phyloP scores from a whole-genome alignment of 208 protist genomes.

The Trichomonas tenax region DNA sequence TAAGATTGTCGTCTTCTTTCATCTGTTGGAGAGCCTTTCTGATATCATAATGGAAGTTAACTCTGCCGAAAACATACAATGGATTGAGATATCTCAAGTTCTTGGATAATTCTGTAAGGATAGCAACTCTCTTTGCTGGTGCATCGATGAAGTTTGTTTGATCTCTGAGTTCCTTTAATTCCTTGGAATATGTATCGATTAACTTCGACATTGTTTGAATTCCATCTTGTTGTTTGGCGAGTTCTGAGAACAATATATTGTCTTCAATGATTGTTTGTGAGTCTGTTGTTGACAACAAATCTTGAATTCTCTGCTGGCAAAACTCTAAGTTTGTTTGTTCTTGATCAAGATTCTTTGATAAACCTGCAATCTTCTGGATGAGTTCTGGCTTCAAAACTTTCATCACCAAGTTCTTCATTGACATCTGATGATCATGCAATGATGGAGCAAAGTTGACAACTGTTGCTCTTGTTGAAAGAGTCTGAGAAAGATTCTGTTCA shows the following conservation, averaged over 20 bases:
- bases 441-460: not conserved
- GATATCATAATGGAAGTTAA: not conserved
- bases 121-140: not conserved
- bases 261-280: not conserved
- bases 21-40: not conserved
- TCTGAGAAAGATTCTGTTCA: not conserved
- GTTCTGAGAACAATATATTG: not conserved
- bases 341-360: not conserved
- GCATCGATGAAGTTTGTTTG: not conserved
- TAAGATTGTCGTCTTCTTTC: not conserved
- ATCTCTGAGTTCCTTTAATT: not conserved
- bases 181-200: not conserved
- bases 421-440: not conserved
- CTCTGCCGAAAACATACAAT: not conserved
- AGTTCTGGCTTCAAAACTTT: not conserved
- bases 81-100: not conserved
- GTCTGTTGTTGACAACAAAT: not conserved
- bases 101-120: not conserved
- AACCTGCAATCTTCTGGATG: not conserved
- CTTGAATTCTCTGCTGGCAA: not conserved
- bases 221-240: not conserved
- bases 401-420: not conserved
- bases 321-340: not conserved
- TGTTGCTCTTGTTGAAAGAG: not conserved
- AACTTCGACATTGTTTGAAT: not conserved